Evolutionary conservation across 2,329 filamentous ascomycete genomes (phyloP).

Genomic region (Botrytis fragariae): DNA sequence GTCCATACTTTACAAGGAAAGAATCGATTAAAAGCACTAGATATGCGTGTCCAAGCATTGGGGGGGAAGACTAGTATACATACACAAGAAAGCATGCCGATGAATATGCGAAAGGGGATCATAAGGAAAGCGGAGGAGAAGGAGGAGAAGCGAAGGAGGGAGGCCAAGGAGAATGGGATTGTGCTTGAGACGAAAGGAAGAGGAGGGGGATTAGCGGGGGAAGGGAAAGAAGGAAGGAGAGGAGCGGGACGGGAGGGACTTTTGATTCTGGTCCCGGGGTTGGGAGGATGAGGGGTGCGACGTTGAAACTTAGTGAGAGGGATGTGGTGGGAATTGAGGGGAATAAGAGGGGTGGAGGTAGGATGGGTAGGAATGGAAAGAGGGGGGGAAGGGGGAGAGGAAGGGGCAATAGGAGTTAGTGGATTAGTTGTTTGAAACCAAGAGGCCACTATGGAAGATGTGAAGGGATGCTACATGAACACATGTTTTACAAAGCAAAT

Average conservation of each 20-base stretch:
- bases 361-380: constrained; percentile 35
- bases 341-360: constrained; percentile 40
- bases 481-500: not conserved
- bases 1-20: constrained; percentile 55
- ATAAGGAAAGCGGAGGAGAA: constrained; percentile 59
- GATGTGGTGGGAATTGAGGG: constrained; percentile 74
- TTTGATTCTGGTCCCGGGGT: constrained; percentile 74
- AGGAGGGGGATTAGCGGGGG: constrained; percentile 46
- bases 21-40: constrained; percentile 76
- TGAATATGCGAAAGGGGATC: constrained; percentile 84
- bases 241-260: constrained; percentile 49
- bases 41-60: constrained; percentile 77
- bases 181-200: constrained; percentile 67
- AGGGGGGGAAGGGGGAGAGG: constrained; percentile 21
- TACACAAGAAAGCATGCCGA: constrained; percentile 83
- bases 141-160: constrained; percentile 69
- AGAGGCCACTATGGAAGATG: not conserved
- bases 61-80: constrained; percentile 75
- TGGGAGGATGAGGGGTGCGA: constrained; percentile 72
- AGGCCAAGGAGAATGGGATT: constrained; percentile 88
- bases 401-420: constrained; percentile 7
- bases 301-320: constrained; percentile 71
- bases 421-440: not conserved
- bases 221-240: constrained; percentile 47
- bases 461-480: not conserved